Evolutionary conservation across 2,329 filamentous ascomycete genomes (phyloP).

Genomic region (Ophiocordyceps camponoti-floridani): DNA sequence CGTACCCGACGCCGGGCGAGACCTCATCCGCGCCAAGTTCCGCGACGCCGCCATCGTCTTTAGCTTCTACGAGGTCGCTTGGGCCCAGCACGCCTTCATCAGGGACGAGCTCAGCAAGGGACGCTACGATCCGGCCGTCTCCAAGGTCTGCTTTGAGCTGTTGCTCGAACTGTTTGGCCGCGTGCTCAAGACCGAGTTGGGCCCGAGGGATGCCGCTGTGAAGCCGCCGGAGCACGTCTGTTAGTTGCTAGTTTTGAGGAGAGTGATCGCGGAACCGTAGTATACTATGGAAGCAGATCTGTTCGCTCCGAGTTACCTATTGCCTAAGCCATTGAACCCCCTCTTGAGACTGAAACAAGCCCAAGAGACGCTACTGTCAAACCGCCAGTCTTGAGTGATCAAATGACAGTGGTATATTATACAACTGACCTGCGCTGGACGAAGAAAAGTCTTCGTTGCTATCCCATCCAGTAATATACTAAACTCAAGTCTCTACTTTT

Average conservation of each 20-base stretch:
- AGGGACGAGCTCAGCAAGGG: conserved; percentile 84
- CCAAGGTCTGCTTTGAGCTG: conserved; percentile 81
- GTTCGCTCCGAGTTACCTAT: too few species aligned
- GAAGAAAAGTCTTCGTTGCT: neutral
- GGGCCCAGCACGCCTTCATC: conserved; percentile 91
- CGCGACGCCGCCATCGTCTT: conserved; percentile 59
- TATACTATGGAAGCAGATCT: too few species aligned
- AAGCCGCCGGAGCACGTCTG: conserved; percentile 57
- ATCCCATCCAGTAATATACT: neutral
- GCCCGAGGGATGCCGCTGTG: conserved; percentile 41
- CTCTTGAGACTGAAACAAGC: neutral
- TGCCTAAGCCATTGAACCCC: too few species aligned
- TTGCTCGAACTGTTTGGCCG: conserved; percentile 71
- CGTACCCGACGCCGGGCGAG: conserved; percentile 65
- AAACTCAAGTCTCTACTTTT: neutral
- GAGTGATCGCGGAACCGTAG: neutral
- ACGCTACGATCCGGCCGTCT: conserved; percentile 76
- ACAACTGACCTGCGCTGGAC: neutral
- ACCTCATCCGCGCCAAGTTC: conserved; percentile 67
- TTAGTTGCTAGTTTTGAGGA: conserved; percentile 13
- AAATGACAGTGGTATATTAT: too few species aligned
- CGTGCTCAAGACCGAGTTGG: conserved; percentile 62
- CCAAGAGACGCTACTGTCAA: neutral
- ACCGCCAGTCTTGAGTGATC: too few species aligned
- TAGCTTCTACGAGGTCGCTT: conserved; percentile 78